These are phyloP conservation scores for Cyclotella sp. DNA, from an alignment of 108 stramenopile genomes.

Conservation along the genomic window DNA sequence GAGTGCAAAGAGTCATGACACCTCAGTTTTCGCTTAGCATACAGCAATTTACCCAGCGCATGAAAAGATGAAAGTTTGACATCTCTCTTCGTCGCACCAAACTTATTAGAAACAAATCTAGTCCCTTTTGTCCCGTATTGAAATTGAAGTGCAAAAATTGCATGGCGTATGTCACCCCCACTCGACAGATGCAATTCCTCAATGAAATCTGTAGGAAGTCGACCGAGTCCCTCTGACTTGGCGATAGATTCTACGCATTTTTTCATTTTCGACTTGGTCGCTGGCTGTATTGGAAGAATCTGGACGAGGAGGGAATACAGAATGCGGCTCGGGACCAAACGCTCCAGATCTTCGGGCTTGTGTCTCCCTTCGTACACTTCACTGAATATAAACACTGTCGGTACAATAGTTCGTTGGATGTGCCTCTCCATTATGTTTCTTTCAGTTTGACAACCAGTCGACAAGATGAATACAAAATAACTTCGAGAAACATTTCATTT, in stretches of 20 bases:
- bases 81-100: conserved; percentile 48
- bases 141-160: conserved; percentile 83
- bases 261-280: conserved; percentile 81
- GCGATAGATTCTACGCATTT: conserved; percentile 64
- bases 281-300: conserved; percentile 72
- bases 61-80: conserved; percentile 83
- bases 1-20: not conserved
- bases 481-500: not conserved
- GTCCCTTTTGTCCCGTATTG: conserved; percentile 27
- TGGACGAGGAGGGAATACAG: conserved; percentile 58
- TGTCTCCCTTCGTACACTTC: conserved; percentile 85
- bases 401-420: conserved; percentile 56
- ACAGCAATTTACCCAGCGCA: conserved; percentile 88
- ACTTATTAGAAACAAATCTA: not conserved
- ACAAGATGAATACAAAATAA: not conserved
- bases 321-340: conserved; percentile 55
- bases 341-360: conserved; percentile 78
- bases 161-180: conserved; percentile 86
- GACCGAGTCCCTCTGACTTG: conserved; percentile 40
- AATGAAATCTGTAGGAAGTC: conserved; percentile 33
- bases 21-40: conserved; percentile 73
- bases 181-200: conserved; percentile 73
- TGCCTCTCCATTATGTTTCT: conserved; percentile 69
- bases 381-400: conserved; percentile 77
- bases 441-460: not conserved